These are phyloP conservation scores for Neostapfia colusana DNA, from an alignment of 176 grass and related monocot species.

Conservation along the genomic window DNA sequence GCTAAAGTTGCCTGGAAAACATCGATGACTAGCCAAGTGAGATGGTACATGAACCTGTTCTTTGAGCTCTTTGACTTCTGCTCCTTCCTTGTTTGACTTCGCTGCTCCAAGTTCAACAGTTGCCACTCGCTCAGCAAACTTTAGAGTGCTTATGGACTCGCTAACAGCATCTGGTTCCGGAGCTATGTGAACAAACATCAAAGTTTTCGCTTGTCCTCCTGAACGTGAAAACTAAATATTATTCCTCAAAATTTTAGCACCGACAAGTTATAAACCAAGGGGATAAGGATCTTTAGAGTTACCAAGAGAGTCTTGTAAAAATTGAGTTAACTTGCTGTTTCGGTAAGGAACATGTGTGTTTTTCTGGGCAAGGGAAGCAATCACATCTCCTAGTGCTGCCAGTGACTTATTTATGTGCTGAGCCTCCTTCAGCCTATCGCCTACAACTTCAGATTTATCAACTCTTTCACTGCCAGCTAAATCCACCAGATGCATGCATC, in stretches of 20 bases:
- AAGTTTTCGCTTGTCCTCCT: constrained; percentile 80
- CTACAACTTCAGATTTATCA: constrained; percentile 70
- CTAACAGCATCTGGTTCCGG: constrained; percentile 62
- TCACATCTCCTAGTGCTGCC: constrained; percentile 73
- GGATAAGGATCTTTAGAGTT: constrained; percentile 22
- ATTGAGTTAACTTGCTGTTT: constrained; percentile 76
- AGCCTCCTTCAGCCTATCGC: constrained; percentile 71
- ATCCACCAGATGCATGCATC: constrained; percentile 83
- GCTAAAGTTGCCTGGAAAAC: neutral
- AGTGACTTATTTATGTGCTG: constrained; percentile 81
- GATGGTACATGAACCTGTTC: constrained; percentile 49
- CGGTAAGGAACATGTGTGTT: constrained; percentile 68
- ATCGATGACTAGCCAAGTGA: neutral
- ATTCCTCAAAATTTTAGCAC: neutral
- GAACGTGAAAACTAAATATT: constrained; percentile 31
- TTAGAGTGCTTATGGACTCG: constrained; percentile 72
- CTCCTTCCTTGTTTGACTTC: constrained; percentile 61
- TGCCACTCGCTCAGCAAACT: constrained; percentile 69
- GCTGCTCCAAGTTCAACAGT: constrained; percentile 71
- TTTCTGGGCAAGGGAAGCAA: constrained; percentile 66
- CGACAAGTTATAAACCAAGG: constrained; percentile 28
- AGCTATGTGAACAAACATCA: constrained; percentile 89
- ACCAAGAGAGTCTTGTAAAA: constrained; percentile 80
- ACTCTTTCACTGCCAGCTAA: constrained; percentile 79
- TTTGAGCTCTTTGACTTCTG: constrained; percentile 73